These are phyloP conservation scores for Fusarium odoratissimum DNA, from an alignment of 2,329 filamentous ascomycete species.

Conservation along the genomic window DNA sequence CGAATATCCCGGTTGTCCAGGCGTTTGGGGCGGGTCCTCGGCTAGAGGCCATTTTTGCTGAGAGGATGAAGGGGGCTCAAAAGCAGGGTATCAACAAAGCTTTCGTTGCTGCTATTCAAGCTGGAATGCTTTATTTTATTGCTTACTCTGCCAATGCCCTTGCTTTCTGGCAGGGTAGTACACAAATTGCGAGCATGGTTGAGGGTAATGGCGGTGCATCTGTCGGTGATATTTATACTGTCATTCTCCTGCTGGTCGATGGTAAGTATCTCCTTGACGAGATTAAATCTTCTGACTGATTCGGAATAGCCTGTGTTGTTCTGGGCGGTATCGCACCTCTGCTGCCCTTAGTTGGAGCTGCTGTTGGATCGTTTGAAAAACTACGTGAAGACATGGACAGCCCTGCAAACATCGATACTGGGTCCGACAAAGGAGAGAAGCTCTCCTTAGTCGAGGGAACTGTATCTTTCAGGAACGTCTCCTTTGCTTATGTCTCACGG, in stretches of 20 bases:
- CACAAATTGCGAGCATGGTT: slow-evolving; percentile 57
- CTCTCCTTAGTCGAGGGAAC: slow-evolving; percentile 56
- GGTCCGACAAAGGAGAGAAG: slow-evolving; percentile 53
- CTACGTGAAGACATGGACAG: slow-evolving; percentile 68
- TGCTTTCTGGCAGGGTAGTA: slow-evolving; percentile 75
- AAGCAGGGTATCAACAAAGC: slow-evolving; percentile 69
- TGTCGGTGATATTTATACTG: slow-evolving; percentile 67
- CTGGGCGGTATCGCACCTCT: slow-evolving; percentile 72
- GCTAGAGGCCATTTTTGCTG: slow-evolving; percentile 69
- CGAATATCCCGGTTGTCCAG: slow-evolving; percentile 70
- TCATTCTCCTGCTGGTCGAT: slow-evolving; percentile 73
- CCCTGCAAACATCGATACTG: slow-evolving; percentile 58
- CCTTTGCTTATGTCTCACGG: slow-evolving; percentile 59
- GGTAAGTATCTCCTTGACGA: slow-evolving; percentile 49
- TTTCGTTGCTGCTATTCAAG: slow-evolving; percentile 65
- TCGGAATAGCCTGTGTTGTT: slow-evolving; percentile 65
- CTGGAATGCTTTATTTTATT: slow-evolving; percentile 74
- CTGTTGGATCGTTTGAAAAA: slow-evolving; percentile 68
- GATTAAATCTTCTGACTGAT: slow-evolving; percentile 9
- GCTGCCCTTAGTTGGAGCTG: slow-evolving; percentile 69
- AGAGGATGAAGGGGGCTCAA: slow-evolving; percentile 61
- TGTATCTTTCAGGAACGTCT: slow-evolving; percentile 53
- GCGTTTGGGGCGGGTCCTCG: slow-evolving; percentile 70
- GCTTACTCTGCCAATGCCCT: slow-evolving; percentile 75
- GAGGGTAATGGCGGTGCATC: slow-evolving; percentile 50